Evolutionary conservation across 129 eudicot genomes (phyloP).

Genomic region (Saposhnikovia divaricata): DNA sequence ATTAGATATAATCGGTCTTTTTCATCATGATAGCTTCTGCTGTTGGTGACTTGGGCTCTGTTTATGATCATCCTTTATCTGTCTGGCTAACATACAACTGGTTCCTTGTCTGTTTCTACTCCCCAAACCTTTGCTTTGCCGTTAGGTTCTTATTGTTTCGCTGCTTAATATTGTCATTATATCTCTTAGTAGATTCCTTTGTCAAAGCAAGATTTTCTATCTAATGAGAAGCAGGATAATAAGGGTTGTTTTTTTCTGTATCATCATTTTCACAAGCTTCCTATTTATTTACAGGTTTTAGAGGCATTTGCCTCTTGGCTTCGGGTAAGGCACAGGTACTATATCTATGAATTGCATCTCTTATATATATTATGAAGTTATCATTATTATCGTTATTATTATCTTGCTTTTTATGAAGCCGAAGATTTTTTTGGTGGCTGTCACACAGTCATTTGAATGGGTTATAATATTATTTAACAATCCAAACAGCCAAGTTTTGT

Average conservation of each 20-base stretch:
- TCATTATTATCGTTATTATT: not conserved
- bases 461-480: not conserved
- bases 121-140: not conserved
- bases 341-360: not conserved
- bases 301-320: slow-evolving; percentile 99
- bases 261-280: slow-evolving; percentile 12
- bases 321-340: slow-evolving; percentile 90
- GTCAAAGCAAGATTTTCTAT: not conserved
- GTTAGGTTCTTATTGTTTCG: not conserved
- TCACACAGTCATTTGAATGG: too few species aligned
- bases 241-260: slow-evolving; percentile 8
- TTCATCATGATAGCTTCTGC: not conserved
- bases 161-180: not conserved
- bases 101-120: not conserved
- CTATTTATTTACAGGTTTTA: slow-evolving; percentile 60
- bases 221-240: not conserved
- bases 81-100: not conserved
- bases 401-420: not conserved
- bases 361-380: not conserved
- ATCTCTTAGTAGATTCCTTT: not conserved
- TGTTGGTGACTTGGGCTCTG: not conserved
- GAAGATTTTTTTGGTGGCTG: not conserved
- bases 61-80: not conserved
- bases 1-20: not conserved
- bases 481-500: not conserved